phyloP scores from a whole-genome alignment of 148 eudicot genomes.

The Cornus kousa region DNA sequence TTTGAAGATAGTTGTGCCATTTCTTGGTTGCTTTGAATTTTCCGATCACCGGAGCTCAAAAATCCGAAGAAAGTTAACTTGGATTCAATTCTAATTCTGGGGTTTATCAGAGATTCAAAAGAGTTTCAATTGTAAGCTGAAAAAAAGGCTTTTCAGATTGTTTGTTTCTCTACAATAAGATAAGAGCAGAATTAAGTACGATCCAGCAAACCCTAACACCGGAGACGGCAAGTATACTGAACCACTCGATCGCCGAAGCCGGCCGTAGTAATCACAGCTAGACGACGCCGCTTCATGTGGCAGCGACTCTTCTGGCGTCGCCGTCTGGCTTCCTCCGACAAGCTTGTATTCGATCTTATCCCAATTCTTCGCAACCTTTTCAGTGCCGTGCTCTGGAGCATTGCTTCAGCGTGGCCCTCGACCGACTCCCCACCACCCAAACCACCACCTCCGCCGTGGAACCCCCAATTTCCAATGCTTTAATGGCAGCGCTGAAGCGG shows the following conservation, averaged over 20 bases:
- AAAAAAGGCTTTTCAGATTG: neutral
- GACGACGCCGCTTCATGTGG: conserved; percentile 55
- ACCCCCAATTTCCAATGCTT: conserved; percentile 69
- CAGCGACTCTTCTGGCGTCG: conserved; percentile 40
- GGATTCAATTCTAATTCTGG: neutral
- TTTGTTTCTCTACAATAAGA: neutral
- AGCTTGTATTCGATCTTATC: conserved; percentile 54
- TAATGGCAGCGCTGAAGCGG: conserved; percentile 68
- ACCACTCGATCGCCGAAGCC: conserved; percentile 48
- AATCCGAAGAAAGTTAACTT: neutral
- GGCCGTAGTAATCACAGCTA: conserved; percentile 49
- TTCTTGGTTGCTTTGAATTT: neutral
- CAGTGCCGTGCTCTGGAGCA: conserved; percentile 78
- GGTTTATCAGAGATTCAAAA: neutral
- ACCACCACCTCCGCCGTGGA: conserved; percentile 19
- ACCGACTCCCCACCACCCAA: conserved; percentile 54
- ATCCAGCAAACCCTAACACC: conserved; percentile 55
- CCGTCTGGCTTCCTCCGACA: conserved; percentile 45
- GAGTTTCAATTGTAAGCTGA: neutral
- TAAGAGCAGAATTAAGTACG: conserved; percentile 48
- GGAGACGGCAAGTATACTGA: conserved; percentile 42
- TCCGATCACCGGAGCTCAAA: neutral
- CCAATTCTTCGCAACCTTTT: conserved; percentile 66
- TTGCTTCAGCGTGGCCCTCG: conserved; percentile 72
- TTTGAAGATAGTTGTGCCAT: neutral